A percentile compares a stretch with the other conserved stretches of the same genome.
Evolutionary conservation across 2,329 filamentous ascomycete species (phyloP).

Genomic region (Kalmusia sp.): DNA sequence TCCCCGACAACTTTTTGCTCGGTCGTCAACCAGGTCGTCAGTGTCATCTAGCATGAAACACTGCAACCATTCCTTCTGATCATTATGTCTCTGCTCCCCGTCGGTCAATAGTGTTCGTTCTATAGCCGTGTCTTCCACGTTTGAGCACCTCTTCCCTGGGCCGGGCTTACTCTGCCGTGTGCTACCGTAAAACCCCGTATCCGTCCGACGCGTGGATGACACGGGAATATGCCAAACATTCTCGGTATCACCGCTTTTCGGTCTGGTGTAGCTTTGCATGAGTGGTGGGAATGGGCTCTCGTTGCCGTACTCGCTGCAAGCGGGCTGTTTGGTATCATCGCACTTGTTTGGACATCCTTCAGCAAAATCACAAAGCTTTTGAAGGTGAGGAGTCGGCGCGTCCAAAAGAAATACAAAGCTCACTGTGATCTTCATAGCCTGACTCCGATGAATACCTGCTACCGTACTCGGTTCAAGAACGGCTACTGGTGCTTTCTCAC

Average conservation of each 20-base stretch:
- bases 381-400: constrained; percentile 23
- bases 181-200: constrained; percentile 8
- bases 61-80: constrained; percentile 15
- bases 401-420: constrained; percentile 7
- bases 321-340: constrained; percentile 31
- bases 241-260: constrained; percentile 40
- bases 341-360: constrained; percentile 35
- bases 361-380: constrained; percentile 24
- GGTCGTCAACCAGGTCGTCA: constrained; percentile 9
- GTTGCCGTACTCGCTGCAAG: constrained; percentile 41
- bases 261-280: constrained; percentile 23
- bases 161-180: constrained; percentile 9
- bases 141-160: constrained; percentile 8
- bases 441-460: constrained; percentile 21
- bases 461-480: constrained; percentile 38
- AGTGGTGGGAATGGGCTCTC: constrained; percentile 45
- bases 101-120: constrained; percentile 14
- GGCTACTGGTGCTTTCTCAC: constrained; percentile 33
- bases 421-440: constrained; percentile 19
- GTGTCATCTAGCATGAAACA: constrained; percentile 28
- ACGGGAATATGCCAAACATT: constrained; percentile 32
- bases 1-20: constrained; percentile 15
- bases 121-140: constrained; percentile 20
- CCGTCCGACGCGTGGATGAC: not conserved
- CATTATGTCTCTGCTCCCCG: constrained; percentile 14